Evolutionary conservation across 441 rosid genomes (phyloP).

Genomic region (Gossypium gossypioides): DNA sequence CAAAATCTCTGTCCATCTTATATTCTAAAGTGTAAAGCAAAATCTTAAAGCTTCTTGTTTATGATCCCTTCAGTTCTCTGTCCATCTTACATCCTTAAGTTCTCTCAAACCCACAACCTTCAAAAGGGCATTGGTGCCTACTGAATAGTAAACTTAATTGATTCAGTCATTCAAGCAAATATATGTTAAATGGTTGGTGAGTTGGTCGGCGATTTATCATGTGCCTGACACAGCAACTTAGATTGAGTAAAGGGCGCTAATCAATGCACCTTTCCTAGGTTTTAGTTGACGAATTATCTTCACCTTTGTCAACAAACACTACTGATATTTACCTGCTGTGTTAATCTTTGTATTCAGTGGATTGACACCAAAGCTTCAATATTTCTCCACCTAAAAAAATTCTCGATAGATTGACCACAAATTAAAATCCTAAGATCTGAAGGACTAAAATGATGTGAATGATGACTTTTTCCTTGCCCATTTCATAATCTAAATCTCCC

Average conservation of each 20-base stretch:
- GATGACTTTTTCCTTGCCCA: not conserved
- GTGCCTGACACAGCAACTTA: not conserved
- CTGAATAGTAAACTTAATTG: too few relatives aligned
- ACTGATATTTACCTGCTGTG: not conserved
- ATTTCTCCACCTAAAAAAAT: too few relatives aligned
- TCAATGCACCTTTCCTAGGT: not conserved
- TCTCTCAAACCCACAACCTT: too few relatives aligned
- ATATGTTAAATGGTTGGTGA: not conserved
- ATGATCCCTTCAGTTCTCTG: too few relatives aligned
- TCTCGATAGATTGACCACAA: not conserved
- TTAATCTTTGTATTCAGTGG: not conserved
- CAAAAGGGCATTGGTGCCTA: too few relatives aligned
- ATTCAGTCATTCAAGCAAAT: not conserved
- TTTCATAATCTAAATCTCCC: too few relatives aligned
- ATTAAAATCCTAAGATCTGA: not conserved
- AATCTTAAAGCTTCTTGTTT: not conserved
- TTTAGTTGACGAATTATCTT: not conserved
- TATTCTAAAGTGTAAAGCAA: not conserved
- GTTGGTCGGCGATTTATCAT: not conserved
- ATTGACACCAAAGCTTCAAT: not conserved
- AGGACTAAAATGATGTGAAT: not conserved
- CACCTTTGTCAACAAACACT: slow-evolving; percentile 8
- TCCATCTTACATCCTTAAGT: too few relatives aligned
- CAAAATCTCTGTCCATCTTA: not conserved
- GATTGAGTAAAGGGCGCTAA: not conserved